A percentile compares a stretch with the other conserved stretches of the same genome.
Evolutionary conservation across 176 grass and related monocot genomes (phyloP).

Genomic region (Hyparrhenia diplandra): DNA sequence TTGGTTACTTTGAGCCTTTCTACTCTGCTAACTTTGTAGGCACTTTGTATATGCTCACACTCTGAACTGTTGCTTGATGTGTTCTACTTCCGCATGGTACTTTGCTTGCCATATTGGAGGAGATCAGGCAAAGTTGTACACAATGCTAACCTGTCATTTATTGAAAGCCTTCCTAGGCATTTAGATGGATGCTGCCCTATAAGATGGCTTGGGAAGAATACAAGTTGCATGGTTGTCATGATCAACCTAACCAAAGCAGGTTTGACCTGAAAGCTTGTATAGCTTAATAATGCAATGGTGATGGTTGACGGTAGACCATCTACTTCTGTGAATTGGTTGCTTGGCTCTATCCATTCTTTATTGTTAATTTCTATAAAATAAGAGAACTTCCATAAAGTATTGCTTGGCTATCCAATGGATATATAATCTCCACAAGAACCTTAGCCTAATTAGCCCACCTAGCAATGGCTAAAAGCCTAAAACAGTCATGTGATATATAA

Average conservation of each 20-base stretch:
- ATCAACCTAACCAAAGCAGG: neutral
- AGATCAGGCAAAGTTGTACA: neutral
- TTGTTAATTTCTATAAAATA: too few relatives aligned
- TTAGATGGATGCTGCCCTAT: neutral
- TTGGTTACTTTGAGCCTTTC: neutral
- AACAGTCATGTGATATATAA: too few relatives aligned
- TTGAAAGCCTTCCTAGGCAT: neutral
- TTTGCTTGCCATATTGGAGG: neutral
- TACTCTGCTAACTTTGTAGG: neutral
- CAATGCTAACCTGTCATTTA: neutral
- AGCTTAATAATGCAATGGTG: too few relatives aligned
- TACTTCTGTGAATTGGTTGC: too few relatives aligned
- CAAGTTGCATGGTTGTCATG: constrained; percentile 3
- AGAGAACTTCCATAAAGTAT: too few relatives aligned
- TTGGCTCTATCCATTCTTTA: too few relatives aligned
- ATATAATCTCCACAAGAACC: too few relatives aligned
- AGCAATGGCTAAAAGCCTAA: too few relatives aligned
- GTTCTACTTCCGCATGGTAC: neutral
- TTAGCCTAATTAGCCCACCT: too few relatives aligned
- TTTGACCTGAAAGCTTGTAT: neutral
- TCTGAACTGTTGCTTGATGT: constrained; percentile 14
- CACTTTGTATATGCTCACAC: neutral
- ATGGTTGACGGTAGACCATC: too few relatives aligned
- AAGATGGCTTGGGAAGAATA: neutral
- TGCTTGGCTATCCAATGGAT: too few relatives aligned